Evolutionary conservation across 768 basidiomycete species (phyloP), one percentile per base, ranked within the genome.

Genomic region (Gelatoporia subvermispora): DNA sequence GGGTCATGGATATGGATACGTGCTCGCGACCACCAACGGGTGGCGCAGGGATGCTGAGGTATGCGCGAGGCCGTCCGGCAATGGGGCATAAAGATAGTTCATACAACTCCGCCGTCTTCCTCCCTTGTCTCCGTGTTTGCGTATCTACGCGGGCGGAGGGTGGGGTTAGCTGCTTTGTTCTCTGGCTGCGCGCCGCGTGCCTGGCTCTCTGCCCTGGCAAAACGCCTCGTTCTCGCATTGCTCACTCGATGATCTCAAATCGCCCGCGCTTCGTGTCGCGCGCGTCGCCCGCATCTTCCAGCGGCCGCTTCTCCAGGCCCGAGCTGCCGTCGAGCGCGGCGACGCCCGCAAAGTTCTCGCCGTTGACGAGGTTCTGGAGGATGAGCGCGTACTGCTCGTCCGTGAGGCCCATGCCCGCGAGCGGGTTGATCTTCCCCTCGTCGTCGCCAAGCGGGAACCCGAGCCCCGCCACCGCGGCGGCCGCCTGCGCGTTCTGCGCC

Each of bases 331-430:
- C 51, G 49, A 52, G 47, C 48, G 51, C 40, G 44, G 72, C 70
- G 22, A 73, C 60, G 13, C 69, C 74, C 65, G 71, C 65, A 60
- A 85, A 74, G 3, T 73, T 72, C 54, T 87, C 87, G 24, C 77
- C 81, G 59, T 68, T 77, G 37, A 88, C 79, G 49, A 93, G 73
- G 46, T 79, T 84, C 63, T 84, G 81, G 55, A 94, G 64, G 48
- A 94, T 88, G 52, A 79, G 63, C 47, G 78, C 78, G 68, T 94
- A 96, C 65, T 93, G 88, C 61, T 93, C 89, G 58, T 94, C 91
- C 15, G 84, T 80, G 47, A 94, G 77, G 11, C 92, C 93, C 81
- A 93, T 87, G 16, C 83, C 86, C 15, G 85, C 87, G 36, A 96
- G 74, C 5, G 90, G 89, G 66, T 95, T 93, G 55, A 89, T 79